Evolutionary conservation across 805 yeast genomes (phyloP), one percentile per base, ranked within the genome.

Genomic region (Kluyveromyces siamensis): DNA sequence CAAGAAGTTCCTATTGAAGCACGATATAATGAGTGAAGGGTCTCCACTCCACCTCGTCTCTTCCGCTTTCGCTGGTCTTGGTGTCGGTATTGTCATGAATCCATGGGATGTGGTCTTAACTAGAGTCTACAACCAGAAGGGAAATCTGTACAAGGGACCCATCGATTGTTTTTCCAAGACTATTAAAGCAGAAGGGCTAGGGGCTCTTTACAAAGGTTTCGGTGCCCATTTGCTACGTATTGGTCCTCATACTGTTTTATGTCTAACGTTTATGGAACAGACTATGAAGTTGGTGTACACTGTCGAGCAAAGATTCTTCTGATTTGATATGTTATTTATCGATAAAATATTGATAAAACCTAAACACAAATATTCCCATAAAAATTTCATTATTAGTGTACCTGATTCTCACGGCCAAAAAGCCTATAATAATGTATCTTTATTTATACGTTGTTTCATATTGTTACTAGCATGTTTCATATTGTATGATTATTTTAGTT

Each of bases 101-200:
- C 98, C 99, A 14, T 89, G 96, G 80, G 99, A 93, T 67, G 98
- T 93, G 41, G 77, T 93, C 46, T 73, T 93, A 69, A 93, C 99
- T 1, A 80, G 99, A 71, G 84, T 93, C 65, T 93, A 91, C 70
- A 93, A 93, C 68, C 98, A 93, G 66, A 86, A 83, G 67, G 96
- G 96, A 44, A 76, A 86, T 60, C 76, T 85, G 47, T 93, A 93
- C 69, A 75, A 72, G 46, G 96, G 95, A 9, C 95, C 96, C 1
- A 55, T 89, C 21, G 99, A 93, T 68, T 93, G 99, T 72, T 72
- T 90, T 48, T 59, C 79, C 48, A 91, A 93, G 68, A 90, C 97
- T 0, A 77, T 90, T 27, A 74, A 70, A 50, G 72, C 79, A 19
- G 99, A 93, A 69, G 99, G 99, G n/a, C 63, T 82, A 6, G 60